Conservation (phyloP, 495 filamentous ascomycete species). For the Xylaria acuta region DNA sequence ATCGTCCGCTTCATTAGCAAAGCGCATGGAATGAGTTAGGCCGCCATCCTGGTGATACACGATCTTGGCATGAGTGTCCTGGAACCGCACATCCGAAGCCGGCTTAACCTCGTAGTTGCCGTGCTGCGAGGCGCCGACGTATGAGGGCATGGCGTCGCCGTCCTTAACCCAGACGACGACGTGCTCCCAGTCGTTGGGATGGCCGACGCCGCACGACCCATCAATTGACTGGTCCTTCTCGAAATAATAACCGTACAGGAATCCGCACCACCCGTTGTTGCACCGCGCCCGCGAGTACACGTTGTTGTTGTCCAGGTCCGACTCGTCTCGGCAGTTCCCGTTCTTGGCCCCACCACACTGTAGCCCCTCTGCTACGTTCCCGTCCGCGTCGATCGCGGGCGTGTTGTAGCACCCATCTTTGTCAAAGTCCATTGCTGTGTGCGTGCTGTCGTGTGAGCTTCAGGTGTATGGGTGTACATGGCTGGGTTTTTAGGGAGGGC, state of each 20-base stretch:
- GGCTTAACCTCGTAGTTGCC: slow-evolving; percentile 28
- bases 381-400: slow-evolving; percentile 35
- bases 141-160: slow-evolving; percentile 24
- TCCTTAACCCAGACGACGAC: slow-evolving; percentile 35
- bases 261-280: slow-evolving; percentile 41
- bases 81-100: slow-evolving; percentile 26
- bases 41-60: slow-evolving; percentile 42
- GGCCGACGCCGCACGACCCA: slow-evolving; percentile 28
- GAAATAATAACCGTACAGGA: slow-evolving; percentile 43
- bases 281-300: slow-evolving; percentile 40
- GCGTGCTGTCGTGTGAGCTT: background rate
- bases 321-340: slow-evolving; percentile 30
- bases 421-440: slow-evolving; percentile 41
- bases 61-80: slow-evolving; percentile 37
- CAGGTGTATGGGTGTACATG: background rate
- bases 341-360: slow-evolving; percentile 17
- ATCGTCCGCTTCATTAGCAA: slow-evolving; percentile 32
- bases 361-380: slow-evolving; percentile 28
- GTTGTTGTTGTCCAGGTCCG: slow-evolving; percentile 37
- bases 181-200: slow-evolving; percentile 44
- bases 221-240: slow-evolving; percentile 33
- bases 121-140: slow-evolving; percentile 34
- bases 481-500: background rate
- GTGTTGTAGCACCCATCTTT: slow-evolving; percentile 44
- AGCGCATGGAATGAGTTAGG: slow-evolving; percentile 40